Evolutionary conservation across 1,284 basidiomycete species (phyloP).

Genomic region (Vanrija sp.): DNA sequence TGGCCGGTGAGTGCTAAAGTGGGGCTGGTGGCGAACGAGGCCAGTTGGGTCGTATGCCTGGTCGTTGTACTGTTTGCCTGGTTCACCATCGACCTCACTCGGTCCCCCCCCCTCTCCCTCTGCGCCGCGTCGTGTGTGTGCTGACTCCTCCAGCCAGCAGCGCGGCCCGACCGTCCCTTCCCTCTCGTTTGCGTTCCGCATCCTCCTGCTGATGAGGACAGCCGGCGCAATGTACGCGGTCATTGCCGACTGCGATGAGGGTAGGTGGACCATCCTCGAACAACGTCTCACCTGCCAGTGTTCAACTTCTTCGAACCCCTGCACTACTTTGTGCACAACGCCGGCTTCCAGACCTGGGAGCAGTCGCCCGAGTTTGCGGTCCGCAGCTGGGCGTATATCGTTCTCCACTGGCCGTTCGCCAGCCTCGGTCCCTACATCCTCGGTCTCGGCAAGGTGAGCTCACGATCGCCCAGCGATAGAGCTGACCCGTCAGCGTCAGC

Average conservation of each 20-base stretch:
- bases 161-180: slow-evolving; percentile 71
- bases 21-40: no score
- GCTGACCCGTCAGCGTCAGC: slow-evolving; percentile 8
- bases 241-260: slow-evolving; percentile 95
- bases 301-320: slow-evolving; percentile 99
- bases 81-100: background rate
- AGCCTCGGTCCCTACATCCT: slow-evolving; percentile 43
- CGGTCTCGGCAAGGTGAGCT: slow-evolving; percentile 42
- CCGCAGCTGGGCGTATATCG: slow-evolving; percentile 88
- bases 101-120: background rate
- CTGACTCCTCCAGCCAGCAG: slow-evolving; percentile 22
- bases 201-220: slow-evolving; percentile 76
- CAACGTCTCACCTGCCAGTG: slow-evolving; percentile 54
- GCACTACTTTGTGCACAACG: slow-evolving; percentile 77
- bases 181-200: slow-evolving; percentile 74
- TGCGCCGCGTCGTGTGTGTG: background rate
- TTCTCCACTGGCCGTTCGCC: slow-evolving; percentile 60
- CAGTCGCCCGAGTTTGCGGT: slow-evolving; percentile 85
- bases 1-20: slow-evolving; percentile 30
- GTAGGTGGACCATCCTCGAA: slow-evolving; percentile 50
- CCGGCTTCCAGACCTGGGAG: slow-evolving; percentile 98
- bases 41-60: background rate
- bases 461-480: no score
- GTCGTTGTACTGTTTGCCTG: background rate
- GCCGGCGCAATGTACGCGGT: slow-evolving; percentile 93